Percentiles rank a stretch among this genome's conserved stretches.
These are phyloP conservation scores for Handroanthus guayacan DNA, from an alignment of 257 asterid species.

Conservation along the genomic window DNA sequence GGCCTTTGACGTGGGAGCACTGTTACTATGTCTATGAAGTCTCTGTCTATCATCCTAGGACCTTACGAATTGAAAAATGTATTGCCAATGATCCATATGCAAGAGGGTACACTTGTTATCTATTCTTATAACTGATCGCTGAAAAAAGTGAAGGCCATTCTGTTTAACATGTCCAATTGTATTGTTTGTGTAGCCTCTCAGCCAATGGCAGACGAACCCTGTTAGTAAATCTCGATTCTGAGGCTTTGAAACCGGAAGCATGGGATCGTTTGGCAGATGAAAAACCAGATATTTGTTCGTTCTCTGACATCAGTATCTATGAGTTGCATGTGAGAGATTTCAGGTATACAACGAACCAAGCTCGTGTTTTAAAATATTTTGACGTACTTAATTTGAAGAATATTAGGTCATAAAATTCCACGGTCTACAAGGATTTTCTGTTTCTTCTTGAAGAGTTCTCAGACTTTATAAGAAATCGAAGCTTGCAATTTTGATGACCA, in stretches of 20 bases:
- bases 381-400: slow-evolving; percentile 21
- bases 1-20: slow-evolving; percentile 86
- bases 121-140: slow-evolving; percentile 17
- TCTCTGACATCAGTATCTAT: slow-evolving; percentile 85
- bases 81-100: slow-evolving; percentile 93
- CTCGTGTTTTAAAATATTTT: slow-evolving; percentile 23
- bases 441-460: slow-evolving; percentile 20
- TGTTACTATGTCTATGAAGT: slow-evolving; percentile 94
- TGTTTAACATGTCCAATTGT: slow-evolving; percentile 29
- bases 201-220: slow-evolving; percentile 77
- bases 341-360: slow-evolving; percentile 60
- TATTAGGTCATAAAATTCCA: not conserved
- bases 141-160: slow-evolving; percentile 23
- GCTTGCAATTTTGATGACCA: slow-evolving; percentile 18
- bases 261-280: slow-evolving; percentile 82
- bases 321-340: slow-evolving; percentile 97
- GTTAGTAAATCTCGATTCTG: slow-evolving; percentile 74
- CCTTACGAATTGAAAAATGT: slow-evolving; percentile 76
- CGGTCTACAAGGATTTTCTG: slow-evolving; percentile 1
- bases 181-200: slow-evolving; percentile 69
- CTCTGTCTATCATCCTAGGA: slow-evolving; percentile 85
- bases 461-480: slow-evolving; percentile 3
- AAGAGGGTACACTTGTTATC: slow-evolving; percentile 68
- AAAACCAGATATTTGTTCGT: slow-evolving; percentile 72
- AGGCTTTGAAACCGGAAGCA: slow-evolving; percentile 78